phyloP scores from a whole-genome alignment of 169 alveolate species.

The Blepharisma undulans region DNA sequence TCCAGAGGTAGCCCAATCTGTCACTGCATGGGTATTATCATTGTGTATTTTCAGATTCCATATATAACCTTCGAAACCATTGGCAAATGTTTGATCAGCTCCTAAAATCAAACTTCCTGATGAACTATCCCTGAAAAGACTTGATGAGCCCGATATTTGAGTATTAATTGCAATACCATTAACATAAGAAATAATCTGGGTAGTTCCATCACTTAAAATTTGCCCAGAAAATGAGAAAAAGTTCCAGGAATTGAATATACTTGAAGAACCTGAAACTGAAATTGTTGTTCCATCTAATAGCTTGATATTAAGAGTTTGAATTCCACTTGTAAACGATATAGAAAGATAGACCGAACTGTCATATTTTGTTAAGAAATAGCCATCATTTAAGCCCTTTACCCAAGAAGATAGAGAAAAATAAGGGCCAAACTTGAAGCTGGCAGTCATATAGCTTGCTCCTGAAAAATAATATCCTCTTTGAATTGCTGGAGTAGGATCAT shows the following conservation, averaged over 20 bases:
- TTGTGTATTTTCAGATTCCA: neutral
- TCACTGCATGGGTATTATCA: neutral
- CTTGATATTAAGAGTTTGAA: neutral
- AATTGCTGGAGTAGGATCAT: neutral
- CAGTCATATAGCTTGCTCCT: neutral
- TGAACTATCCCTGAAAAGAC: neutral
- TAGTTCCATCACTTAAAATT: neutral
- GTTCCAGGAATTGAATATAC: neutral
- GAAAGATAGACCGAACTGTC: neutral
- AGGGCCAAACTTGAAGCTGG: neutral
- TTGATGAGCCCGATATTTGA: neutral
- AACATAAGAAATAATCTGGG: neutral
- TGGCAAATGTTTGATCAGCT: neutral
- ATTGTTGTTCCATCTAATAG: neutral
- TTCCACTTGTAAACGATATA: neutral
- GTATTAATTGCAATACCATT: neutral
- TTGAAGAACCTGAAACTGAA: neutral
- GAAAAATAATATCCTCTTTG: neutral
- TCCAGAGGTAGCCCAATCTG: neutral
- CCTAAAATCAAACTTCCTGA: neutral
- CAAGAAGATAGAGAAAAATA: neutral
- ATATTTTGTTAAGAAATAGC: neutral
- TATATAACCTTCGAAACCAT: neutral
- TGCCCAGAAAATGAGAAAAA: neutral
- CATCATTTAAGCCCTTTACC: neutral